Base-by-base conservation (phyloP, 2,329 filamentous ascomycete genomes). In the Arthrobotrys megalospora region DNA sequence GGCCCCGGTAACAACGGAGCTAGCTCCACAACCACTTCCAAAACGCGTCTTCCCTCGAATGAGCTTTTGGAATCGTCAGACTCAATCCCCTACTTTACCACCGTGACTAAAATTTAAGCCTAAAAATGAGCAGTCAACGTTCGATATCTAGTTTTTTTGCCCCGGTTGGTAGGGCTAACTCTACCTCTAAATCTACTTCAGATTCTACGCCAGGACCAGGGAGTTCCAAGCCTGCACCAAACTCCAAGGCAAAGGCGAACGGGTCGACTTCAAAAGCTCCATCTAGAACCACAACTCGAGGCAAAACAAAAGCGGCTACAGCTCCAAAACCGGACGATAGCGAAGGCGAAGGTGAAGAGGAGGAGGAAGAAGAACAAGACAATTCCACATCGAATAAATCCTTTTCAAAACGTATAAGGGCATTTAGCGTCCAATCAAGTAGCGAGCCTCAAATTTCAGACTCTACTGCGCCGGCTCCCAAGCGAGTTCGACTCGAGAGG, bases 61-160 rank as follows among this genome's bases (percentile, higher is more conserved):
- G 36, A 19, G 19, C 34, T 21, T 38, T 41, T 16, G 34, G 38
- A 45, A 36, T 45, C 47, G 8, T 60, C 32, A 21, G 48, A 36
- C 24, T 47, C 24, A 48, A 63, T 21, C 34, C 41, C 36, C 55
- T 52, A 19, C 55, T 43, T 10, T 47, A 65, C 58, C 12, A n/a
- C 41, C 45, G 12, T 65, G 19, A 41, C 34, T 28, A 24, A 10
- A 41, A 21, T 11, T 63, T 10, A 47, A 65, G 14, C 8, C 32
- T 10, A 55, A 38, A 52, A 28, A 76, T 76, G 72, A 76, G 72
- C 21, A 76, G 72, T 14, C 72, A 76, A 28, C 65, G 72, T 14
- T 70, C 64, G 48, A 76, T 76, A 69, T 69, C 72, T 8, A 76
- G 72, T 38, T 76, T 76, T 67, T 76, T 76, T 16, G n/a, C 72